Base-by-base conservation (phyloP, 192 early-diverging fungal species). In the Phlyctochytrium arcticum region DNA sequence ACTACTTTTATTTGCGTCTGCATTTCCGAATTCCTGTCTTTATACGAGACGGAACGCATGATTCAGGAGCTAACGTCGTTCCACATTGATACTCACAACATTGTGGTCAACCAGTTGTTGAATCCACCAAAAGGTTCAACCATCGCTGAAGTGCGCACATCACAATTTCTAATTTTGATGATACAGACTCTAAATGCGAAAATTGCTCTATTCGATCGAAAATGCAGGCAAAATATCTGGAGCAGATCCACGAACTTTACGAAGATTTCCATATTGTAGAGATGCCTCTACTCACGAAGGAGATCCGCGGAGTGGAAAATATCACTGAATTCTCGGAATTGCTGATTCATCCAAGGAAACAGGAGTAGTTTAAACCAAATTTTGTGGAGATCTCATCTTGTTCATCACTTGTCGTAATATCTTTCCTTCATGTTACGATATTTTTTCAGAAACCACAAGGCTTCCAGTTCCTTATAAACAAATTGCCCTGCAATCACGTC, bases 1-100 rank as follows among this genome's bases (percentile, higher is more conserved):
- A 99, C 97, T 0, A 99, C 97, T 0, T 99, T 99, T 79, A 87
- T 99, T 51, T 99, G 97, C 78, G 95, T 99, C 35, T 98, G 95
- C 73, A 99, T 99, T 64, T 89, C 93, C 33, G 97, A 99, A 74
- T 99, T 99, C 81, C 84, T 99, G 73, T 99, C 97, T 23, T 81
- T 99, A 33, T 99, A 99, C 79, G 97, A 99, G 70, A 99, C 97
- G 0, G 97, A 99, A 76, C 87, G 97, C 54, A 92, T 99, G 90
- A 96, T 99, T 70, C 97, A 99, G 77, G 97, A 99, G 80, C 85
- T 99, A 68, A 97, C 95, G 7, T 86, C 89, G 12, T 98, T 93
- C 71, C 83, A 94, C 47, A 99, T 99, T 46, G 97, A 99, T 69
- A 98, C 96, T 6, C 95, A 99, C 82, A 99, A 98, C 71, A 98